A percentile compares a stretch with the other conserved stretches of the same genome.
Conservation (phyloP, 192 early-diverging fungal species). For the Geranomyces variabilis region DNA sequence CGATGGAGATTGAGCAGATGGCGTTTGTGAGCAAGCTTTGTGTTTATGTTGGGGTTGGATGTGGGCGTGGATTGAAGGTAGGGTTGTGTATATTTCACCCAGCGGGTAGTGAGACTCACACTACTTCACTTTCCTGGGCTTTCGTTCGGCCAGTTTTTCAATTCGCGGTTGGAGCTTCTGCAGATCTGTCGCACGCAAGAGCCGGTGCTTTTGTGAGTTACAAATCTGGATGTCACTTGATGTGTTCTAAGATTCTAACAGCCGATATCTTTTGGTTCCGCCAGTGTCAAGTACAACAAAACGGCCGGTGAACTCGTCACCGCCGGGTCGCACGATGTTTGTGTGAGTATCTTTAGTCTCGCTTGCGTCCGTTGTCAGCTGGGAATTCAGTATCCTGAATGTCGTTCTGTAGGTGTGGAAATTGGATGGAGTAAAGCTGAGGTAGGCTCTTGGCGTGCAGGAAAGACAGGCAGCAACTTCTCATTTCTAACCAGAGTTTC, state of each 20-base stretch:
- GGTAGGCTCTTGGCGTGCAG: not conserved
- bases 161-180: slow-evolving; percentile 45
- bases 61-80: slow-evolving; percentile 20
- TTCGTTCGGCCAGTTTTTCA: slow-evolving; percentile 46
- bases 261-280: too few relatives aligned
- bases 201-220: slow-evolving; percentile 39
- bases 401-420: too few relatives aligned
- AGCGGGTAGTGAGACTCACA: not conserved
- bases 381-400: too few relatives aligned
- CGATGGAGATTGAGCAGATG: slow-evolving; percentile 19
- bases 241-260: too few relatives aligned
- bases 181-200: slow-evolving; percentile 36
- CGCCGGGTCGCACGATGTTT: slow-evolving; percentile 41
- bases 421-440: not conserved
- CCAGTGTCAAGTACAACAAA: slow-evolving; percentile 42
- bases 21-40: slow-evolving; percentile 2
- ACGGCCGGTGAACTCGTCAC: slow-evolving; percentile 42
- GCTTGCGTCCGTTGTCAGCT: too few relatives aligned
- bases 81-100: not conserved
- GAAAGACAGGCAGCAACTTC: not conserved
- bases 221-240: too few relatives aligned
- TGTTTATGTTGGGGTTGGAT: slow-evolving; percentile 17
- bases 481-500: too few relatives aligned
- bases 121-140: not conserved
- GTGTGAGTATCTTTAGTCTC: not conserved